These are phyloP conservation scores for Rhizopogon vesiculosus DNA, from an alignment of 768 basidiomycete species.

Conservation along the genomic window DNA sequence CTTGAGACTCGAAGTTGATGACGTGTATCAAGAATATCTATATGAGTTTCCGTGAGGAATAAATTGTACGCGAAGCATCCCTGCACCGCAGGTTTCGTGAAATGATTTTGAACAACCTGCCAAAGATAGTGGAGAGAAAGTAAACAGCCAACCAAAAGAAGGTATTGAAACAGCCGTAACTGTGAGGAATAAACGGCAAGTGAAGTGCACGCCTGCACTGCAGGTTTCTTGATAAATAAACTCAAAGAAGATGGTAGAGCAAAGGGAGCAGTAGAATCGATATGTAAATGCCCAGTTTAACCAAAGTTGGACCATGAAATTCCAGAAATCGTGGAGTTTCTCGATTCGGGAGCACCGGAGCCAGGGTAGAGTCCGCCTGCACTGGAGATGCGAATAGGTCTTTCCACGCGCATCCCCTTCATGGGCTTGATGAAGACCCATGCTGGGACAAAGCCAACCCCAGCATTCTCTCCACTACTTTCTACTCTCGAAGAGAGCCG, in stretches of 20 bases:
- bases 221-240: not conserved
- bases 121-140: not conserved
- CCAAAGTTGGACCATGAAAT: constrained; percentile 72
- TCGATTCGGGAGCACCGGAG: constrained; percentile 23
- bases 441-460: constrained; percentile 69
- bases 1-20: too few relatives aligned
- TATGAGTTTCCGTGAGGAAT: not conserved
- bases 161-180: not conserved
- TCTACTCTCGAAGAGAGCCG: constrained; percentile 8
- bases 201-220: not conserved
- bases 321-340: constrained; percentile 36
- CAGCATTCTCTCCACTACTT: constrained; percentile 36
- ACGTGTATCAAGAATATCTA: too few relatives aligned
- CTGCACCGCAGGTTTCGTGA: not conserved
- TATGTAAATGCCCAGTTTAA: constrained; percentile 1
- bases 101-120: not conserved
- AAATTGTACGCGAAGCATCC: not conserved
- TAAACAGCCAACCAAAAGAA: not conserved
- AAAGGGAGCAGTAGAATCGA: not conserved
- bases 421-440: constrained; percentile 72
- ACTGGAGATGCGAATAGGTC: constrained; percentile 60
- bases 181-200: not conserved
- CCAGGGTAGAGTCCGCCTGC: constrained; percentile 45
- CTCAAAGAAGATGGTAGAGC: not conserved
- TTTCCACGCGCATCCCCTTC: constrained; percentile 52